Evolutionary conservation across 179 eudicot genomes (phyloP), one percentile per base, ranked within the genome.

Genomic region (Drosera spatulata): DNA sequence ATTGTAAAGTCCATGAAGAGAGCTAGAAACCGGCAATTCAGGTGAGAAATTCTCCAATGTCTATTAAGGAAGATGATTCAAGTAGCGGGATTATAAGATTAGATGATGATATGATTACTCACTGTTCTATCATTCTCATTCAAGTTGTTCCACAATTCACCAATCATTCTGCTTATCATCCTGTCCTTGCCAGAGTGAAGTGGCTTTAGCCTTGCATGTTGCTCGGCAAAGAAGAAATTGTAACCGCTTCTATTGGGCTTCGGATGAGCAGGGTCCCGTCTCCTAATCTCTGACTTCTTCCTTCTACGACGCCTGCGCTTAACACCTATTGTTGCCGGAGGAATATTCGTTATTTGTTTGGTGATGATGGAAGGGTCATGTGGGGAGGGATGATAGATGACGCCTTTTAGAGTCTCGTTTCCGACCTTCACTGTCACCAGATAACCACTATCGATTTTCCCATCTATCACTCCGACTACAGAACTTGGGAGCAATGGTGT

Each of bases 391-490:
- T 75, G 87, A 75, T 93, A 93, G 22, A 93, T 82, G 39, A 90
- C 88, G 7, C 99, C 99, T 71, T 83, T 85, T 44, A 90, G 79
- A 56, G 76, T 81, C 70, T 85, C 82, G 50, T 79, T 66, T 49
- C 97, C 99, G 39, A 86, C 71, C 61, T 69, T 81, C 63, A 93
- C 97, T 10, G 97, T 90, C 46, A 87, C 79, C 38, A 93, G 88
- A 73, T 93, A 93, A 13, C 99, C 99, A 50, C 85, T 79, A n/a
- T 93, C 99, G 44, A 93, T 89, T 67, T 93, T 86, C 14, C 95
- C 99, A 52, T 93, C 99, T 33, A 93, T 90, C 53, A 93, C 86
- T 7, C 99, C 99, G 4, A 64, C 67, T 40, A 89, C 85, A 42
- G 83, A 75, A 53, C 74, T 56, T 46, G 80, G 82, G 14, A 68